A percentile compares a stretch with the other conserved stretches of the same genome.
Conservation (phyloP, 306 rosid species). For the Medicago arabica region DNA sequence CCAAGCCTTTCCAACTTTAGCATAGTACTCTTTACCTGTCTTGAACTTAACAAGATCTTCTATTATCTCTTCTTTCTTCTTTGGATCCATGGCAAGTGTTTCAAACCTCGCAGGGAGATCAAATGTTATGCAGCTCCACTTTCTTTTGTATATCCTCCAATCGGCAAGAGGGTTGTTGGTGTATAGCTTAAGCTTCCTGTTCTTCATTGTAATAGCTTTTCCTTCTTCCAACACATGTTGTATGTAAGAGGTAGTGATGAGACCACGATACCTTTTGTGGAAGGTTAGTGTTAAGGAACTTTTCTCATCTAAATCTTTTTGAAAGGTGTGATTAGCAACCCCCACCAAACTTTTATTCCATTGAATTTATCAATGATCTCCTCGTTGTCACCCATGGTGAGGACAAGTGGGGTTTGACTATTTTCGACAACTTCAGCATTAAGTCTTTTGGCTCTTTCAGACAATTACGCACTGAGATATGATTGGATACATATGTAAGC, state of each 20-base stretch:
- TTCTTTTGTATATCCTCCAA: background rate
- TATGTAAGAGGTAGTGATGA: conserved; percentile 45
- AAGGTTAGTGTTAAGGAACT: conserved; percentile 48
- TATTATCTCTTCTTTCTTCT: conserved; percentile 53
- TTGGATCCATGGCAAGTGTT: conserved; percentile 58
- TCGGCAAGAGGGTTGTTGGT: background rate
- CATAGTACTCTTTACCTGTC: conserved; percentile 58
- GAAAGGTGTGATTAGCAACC: conserved; percentile 30
- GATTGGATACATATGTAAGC: conserved; percentile 47
- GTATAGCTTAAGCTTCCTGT: background rate
- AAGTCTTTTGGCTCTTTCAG: conserved; percentile 50
- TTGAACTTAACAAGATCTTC: conserved; percentile 54
- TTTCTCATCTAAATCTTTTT: conserved; percentile 37
- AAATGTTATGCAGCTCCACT: conserved; percentile 60
- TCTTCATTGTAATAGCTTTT: background rate
- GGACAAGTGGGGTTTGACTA: conserved; percentile 47
- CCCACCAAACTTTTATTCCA: conserved; percentile 62
- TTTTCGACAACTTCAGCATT: conserved; percentile 56
- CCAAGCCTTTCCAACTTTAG: conserved; percentile 72
- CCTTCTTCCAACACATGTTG: conserved; percentile 44
- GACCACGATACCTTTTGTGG: conserved; percentile 42
- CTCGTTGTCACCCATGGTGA: conserved; percentile 60
- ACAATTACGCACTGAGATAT: conserved; percentile 50
- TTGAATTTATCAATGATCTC: conserved; percentile 52
- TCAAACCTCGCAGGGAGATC: conserved; percentile 65